Evolutionary conservation across 441 rosid species (phyloP).

Genomic region (Corymbia citriodora): DNA sequence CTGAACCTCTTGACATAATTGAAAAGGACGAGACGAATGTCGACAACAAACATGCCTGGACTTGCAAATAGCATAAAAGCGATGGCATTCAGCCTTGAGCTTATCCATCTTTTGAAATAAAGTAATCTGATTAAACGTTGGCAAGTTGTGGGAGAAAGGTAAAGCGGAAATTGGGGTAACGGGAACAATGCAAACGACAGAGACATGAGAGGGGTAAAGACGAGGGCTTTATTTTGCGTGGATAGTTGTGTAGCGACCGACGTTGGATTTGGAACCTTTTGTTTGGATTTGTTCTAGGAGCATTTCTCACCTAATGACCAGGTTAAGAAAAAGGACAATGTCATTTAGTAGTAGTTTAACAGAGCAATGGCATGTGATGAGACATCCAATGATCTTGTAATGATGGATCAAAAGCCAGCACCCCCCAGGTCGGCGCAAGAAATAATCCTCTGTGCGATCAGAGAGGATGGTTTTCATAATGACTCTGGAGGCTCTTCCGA

Average conservation of each 20-base stretch:
- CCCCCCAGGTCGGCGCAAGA: not conserved
- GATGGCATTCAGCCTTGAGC: not conserved
- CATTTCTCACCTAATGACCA: not conserved
- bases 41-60: not conserved
- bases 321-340: not conserved
- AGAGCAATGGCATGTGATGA: not conserved
- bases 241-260: not conserved
- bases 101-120: not conserved
- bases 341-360: not conserved
- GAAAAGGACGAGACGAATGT: not conserved
- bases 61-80: not conserved
- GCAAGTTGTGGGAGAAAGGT: not conserved
- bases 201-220: not conserved
- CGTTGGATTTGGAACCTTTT: not conserved
- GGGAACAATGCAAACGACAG: not conserved
- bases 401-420: not conserved
- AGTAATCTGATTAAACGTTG: not conserved
- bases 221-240: not conserved
- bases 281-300: not conserved
- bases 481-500: not conserved
- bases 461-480: not conserved
- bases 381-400: not conserved
- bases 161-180: not conserved
- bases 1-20: not conserved
- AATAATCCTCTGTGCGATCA: not conserved